Evolutionary conservation across 441 rosid species (phyloP), one percentile per base, ranked within the genome.

Genomic region (Cnidoscolus chayamansa): DNA sequence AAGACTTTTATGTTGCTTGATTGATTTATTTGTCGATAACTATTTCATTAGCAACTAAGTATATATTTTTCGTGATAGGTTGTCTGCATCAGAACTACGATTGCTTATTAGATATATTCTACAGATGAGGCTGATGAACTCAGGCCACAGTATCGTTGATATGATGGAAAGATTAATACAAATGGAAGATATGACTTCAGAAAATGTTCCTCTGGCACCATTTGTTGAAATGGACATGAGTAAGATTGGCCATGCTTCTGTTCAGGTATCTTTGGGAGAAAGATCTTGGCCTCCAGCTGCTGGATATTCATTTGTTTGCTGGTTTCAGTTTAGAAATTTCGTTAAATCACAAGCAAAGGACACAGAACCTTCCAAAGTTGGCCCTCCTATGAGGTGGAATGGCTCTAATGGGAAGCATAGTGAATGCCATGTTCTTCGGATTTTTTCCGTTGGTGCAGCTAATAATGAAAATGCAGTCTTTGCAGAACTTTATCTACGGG

Each of bases 201-300:
- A 90, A 78, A 81, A 86, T 88, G 79, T 89, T 68, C 85, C 98
- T 43, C 77, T 92, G 65, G 96, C 97, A 31, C 97, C 97, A 37
- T 92, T 88, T 81, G 89, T 88, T 71, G 95, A 88, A 89, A 87
- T 94, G 96, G 93, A 90, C 76, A 92, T 94, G 97, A 88, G 88
- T 79, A 94, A 88, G 84, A 79, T 85, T 69, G 98, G 98, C 50
- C 93, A 90, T 81, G 97, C 97, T 78, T 88, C 98, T 81, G 80
- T 94, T 77, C 98, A 94, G 87, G 98, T 89, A 63, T 90, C 98
- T 74, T 78, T 94, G 19, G 98, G 98, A 72, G 98, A 92, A 81
- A 89, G 98, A 84, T 92, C 97, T 67, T 94, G 98, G 98, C 98
- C 98, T 75, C 98, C 97, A 77, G 97, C 97, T 65, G 97, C 96